phyloP scores from a whole-genome alignment of 306 rosid genomes.

The Malus domestica region ASM211411v1 NC_041805.1:33261501-33262000 shows the following conservation, averaged over 20 bases:
- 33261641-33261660: background rate
- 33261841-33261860: background rate
- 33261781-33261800: too few relatives aligned
- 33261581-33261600: background rate
- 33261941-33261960: background rate
- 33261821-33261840: background rate
- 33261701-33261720: conserved; percentile 97
- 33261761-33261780: too few relatives aligned
- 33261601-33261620: background rate
- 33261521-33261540: background rate
- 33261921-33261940: background rate
- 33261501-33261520: background rate
- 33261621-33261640: background rate
- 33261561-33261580: background rate
- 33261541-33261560: background rate
- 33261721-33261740: conserved; percentile 76
- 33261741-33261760: conserved; percentile 30
- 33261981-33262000: background rate
- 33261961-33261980: background rate
- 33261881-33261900: background rate
- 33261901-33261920: background rate
- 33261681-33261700: conserved; percentile 89
- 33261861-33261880: background rate
- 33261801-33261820: background rate
- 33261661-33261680: conserved; percentile 21